A percentile compares a stretch with the other conserved stretches of the same genome.
Conservation (phyloP, 495 filamentous ascomycete species). For the Hypoxylon fuscum region DNA sequence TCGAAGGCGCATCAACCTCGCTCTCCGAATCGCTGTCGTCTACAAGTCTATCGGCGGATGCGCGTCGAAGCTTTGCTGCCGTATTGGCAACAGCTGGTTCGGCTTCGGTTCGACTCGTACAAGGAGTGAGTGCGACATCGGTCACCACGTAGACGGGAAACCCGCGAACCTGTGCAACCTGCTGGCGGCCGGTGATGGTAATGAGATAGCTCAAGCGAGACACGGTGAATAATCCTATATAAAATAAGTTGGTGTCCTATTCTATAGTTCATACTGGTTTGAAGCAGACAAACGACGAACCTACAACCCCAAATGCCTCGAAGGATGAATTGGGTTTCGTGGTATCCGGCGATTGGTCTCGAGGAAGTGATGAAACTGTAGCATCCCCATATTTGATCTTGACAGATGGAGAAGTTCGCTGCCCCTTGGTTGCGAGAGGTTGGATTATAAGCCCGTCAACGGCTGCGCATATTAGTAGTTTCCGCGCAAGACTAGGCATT, state of each 20-base stretch:
- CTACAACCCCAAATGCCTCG: conserved; percentile 86
- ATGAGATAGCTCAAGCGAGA: conserved; percentile 81
- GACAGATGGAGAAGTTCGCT: conserved; percentile 59
- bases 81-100: conserved; percentile 73
- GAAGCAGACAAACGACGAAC: conserved; percentile 69
- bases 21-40: conserved; percentile 53
- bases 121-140: conserved; percentile 87
- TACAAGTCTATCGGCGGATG: conserved; percentile 35
- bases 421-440: conserved; percentile 64
- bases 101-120: conserved; percentile 78
- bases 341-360: conserved; percentile 47
- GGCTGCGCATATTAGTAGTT: conserved; percentile 81
- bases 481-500: conserved; percentile 82
- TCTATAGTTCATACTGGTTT: not conserved
- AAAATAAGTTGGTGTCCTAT: conserved; percentile 4
- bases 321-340: conserved; percentile 57
- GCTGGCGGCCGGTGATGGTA: conserved; percentile 80
- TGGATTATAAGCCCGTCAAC: conserved; percentile 88
- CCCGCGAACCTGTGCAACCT: conserved; percentile 86
- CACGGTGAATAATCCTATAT: conserved; percentile 74
- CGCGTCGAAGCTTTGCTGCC: conserved; percentile 55
- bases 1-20: conserved; percentile 45
- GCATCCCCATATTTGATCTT: conserved; percentile 80
- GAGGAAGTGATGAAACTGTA: conserved; percentile 50
- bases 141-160: conserved; percentile 84